These are phyloP conservation scores for Cronartium quercuum DNA, from an alignment of 1,284 basidiomycete species.

Conservation along the genomic window DNA sequence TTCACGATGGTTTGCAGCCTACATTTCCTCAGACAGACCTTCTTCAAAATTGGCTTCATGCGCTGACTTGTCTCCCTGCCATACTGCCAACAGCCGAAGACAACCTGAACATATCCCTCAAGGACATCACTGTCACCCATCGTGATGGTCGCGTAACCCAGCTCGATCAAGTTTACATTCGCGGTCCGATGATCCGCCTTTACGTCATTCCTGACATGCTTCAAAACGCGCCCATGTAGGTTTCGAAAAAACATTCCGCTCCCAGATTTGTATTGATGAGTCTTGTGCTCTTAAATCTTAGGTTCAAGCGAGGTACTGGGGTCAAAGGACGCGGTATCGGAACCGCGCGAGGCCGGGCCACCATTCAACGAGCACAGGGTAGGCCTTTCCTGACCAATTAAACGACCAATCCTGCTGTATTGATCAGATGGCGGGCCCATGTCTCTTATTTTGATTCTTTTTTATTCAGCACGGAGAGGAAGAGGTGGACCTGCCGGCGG, in stretches of 20 bases:
- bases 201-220: slow-evolving; percentile 99
- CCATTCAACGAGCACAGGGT: slow-evolving; percentile 70
- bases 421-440: background rate
- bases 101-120: slow-evolving; percentile 92
- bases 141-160: slow-evolving; percentile 98
- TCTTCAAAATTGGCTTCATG: background rate
- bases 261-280: background rate
- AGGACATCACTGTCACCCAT: slow-evolving; percentile 94
- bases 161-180: slow-evolving; percentile 96
- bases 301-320: slow-evolving; percentile 38
- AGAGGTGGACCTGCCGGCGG: slow-evolving; percentile 35
- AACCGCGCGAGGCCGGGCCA: slow-evolving; percentile 89
- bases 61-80: background rate
- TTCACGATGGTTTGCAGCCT: slow-evolving; percentile 70
- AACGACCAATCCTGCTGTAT: no score
- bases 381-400: background rate
- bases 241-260: background rate
- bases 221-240: slow-evolving; percentile 97
- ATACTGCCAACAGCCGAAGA: slow-evolving; percentile 71
- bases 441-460: background rate
- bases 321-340: slow-evolving; percentile 99
- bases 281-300: background rate
- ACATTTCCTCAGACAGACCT: slow-evolving; percentile 5
- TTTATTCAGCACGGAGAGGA: slow-evolving; percentile 25
- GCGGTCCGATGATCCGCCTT: slow-evolving; percentile 94